These are phyloP conservation scores for Penstemon newberryi DNA, from an alignment of 257 asterid species.

Conservation along the genomic window DNA sequence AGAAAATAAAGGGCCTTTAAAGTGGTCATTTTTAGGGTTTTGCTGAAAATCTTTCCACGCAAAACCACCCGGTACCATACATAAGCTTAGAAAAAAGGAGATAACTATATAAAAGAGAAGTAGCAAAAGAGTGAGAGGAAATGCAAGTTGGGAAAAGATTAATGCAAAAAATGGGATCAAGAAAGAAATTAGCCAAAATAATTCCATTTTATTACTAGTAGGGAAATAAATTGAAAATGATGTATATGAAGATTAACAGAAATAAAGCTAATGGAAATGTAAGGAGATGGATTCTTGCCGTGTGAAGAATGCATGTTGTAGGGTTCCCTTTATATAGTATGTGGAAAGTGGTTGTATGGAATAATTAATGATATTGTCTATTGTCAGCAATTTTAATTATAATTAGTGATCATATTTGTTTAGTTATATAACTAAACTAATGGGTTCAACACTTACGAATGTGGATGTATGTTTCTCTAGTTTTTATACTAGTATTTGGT, in stretches of 20 bases:
- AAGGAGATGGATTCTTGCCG: conserved; percentile 16
- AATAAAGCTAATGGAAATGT: background rate
- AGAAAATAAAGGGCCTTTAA: conserved; percentile 42
- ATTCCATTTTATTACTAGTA: conserved; percentile 32
- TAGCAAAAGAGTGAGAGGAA: conserved; percentile 27
- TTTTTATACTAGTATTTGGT: no score
- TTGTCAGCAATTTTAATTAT: background rate
- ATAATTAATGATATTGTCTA: conserved; percentile 19
- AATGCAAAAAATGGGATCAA: conserved; percentile 31
- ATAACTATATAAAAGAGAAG: conserved; percentile 29
- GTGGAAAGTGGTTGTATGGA: conserved; percentile 33
- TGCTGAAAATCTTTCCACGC: conserved; percentile 51
- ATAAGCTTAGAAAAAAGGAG: conserved; percentile 32
- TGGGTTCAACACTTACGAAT: no score
- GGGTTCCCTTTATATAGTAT: conserved; percentile 40
- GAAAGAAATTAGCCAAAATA: conserved; percentile 33
- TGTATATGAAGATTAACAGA: background rate
- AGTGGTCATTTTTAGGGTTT: conserved; percentile 34
- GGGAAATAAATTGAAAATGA: background rate
- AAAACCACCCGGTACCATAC: conserved; percentile 44
- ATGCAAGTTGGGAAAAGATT: conserved; percentile 22
- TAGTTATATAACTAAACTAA: no score
- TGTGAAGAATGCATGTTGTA: conserved; percentile 36
- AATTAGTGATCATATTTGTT: no score
- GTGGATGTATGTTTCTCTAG: no score